Base-by-base conservation (phyloP, 306 rosid species). In the Vigna reflexopilosa region DNA sequence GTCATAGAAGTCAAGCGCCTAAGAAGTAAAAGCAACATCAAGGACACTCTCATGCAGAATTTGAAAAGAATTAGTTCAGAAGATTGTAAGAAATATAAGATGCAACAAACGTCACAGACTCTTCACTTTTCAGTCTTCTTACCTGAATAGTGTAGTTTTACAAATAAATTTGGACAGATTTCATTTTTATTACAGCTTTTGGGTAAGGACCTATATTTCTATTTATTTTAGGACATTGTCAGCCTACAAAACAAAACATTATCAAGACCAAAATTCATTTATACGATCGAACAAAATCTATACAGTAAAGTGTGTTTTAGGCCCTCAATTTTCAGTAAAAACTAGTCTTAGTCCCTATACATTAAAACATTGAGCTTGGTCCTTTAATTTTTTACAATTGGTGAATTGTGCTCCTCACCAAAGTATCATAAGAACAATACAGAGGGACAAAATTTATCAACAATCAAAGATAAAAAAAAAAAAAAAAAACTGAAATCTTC, bases 1-100 rank as follows among this genome's bases (percentile, higher is more conserved):
- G 86, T 95, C 98, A 81, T 93, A 95, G 83, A 95, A 95, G 85
- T 95, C 97, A 84, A 85, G 49, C 48, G 81, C 99, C 98, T 95
- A 85, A 66, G 72, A 58, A 55, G 62, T 73, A 51, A 84, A 80
- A 47, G 40, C 73, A 42, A 78, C 45, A 45, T 78, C 68, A 51
- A 51, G 64, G 70, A 67, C 47, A 77, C 50, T 75, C 78, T 49
- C 24, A 47, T 59, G 66, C 71, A n/a, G 40, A 57, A 72, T 75
- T 36, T 68, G 48, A 59, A 62, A 69, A 74, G 68, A 48, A 55
- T 42, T 52, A 28, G 6, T 82, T 76, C 44, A 44, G 38, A 64
- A 32, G 40, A 61, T 65, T 71, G 62, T 30, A 67, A 47, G 72
- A 74, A 73, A 36, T 28, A 47, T 34, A 78, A 74, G 70, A 75